Conservation (phyloP, 345 rosid genomes). For the Hibiscus syriacus region DNA sequence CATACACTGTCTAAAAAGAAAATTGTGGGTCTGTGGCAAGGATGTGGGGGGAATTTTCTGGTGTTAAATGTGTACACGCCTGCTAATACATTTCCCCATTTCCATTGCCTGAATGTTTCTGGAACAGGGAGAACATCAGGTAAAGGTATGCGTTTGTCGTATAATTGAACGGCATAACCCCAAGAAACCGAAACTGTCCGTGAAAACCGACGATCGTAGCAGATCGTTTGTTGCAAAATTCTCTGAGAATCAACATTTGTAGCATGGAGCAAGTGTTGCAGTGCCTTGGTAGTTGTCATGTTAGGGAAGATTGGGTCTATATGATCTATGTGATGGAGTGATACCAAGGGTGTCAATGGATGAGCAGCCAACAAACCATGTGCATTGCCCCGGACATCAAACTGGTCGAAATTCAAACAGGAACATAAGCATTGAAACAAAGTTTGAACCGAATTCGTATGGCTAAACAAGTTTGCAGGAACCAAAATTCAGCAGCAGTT, state of each 20-base stretch:
- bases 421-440: background rate
- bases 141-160: slow-evolving; percentile 26
- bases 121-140: slow-evolving; percentile 47
- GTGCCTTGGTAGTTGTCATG: slow-evolving; percentile 40
- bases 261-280: slow-evolving; percentile 49
- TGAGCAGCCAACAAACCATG: slow-evolving; percentile 72
- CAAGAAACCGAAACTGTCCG: slow-evolving; percentile 84
- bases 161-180: slow-evolving; percentile 78
- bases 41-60: slow-evolving; percentile 38
- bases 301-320: slow-evolving; percentile 69
- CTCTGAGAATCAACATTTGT: slow-evolving; percentile 54
- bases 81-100: slow-evolving; percentile 22
- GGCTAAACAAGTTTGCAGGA: background rate
- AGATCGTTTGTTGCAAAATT: slow-evolving; percentile 60
- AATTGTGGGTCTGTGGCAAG: slow-evolving; percentile 58
- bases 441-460: background rate
- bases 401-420: slow-evolving; percentile 24
- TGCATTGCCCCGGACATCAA: slow-evolving; percentile 63
- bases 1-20: slow-evolving; percentile 50
- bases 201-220: slow-evolving; percentile 63
- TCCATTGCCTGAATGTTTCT: slow-evolving; percentile 69
- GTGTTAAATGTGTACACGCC: slow-evolving; percentile 53
- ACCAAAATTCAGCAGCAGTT: no score
- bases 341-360: slow-evolving; percentile 60
- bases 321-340: slow-evolving; percentile 65